These are phyloP conservation scores for Blastobotrys buckinghamii DNA, from an alignment of 1,139 yeast species.

Conservation along the genomic window DNA sequence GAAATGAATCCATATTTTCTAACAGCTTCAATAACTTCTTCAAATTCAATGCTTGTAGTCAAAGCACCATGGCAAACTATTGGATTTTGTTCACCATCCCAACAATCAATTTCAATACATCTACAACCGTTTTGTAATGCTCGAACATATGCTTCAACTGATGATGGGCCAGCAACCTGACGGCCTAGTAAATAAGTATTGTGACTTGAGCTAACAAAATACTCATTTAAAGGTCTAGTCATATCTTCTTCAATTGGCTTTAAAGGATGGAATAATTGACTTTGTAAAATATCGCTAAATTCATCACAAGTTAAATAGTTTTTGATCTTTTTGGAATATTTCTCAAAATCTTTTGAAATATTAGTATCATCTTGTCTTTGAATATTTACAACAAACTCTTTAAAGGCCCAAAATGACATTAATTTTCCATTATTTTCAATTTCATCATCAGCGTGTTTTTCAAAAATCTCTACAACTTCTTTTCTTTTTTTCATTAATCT, in stretches of 20 bases:
- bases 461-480: slow-evolving; percentile 44
- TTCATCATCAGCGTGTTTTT: slow-evolving; percentile 17
- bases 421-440: slow-evolving; percentile 6
- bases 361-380: slow-evolving; percentile 46
- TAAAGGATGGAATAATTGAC: slow-evolving; percentile 40
- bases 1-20: slow-evolving; percentile 80
- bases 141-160: slow-evolving; percentile 85
- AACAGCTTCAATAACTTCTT: slow-evolving; percentile 64
- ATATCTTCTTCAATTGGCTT: slow-evolving; percentile 40
- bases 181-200: slow-evolving; percentile 87
- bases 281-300: slow-evolving; percentile 47
- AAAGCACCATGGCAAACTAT: slow-evolving; percentile 89
- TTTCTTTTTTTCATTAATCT: slow-evolving; percentile 45
- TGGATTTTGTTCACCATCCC: slow-evolving; percentile 88
- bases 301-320: slow-evolving; percentile 41
- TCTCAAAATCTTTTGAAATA: slow-evolving; percentile 39
- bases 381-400: slow-evolving; percentile 40
- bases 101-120: slow-evolving; percentile 87
- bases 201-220: slow-evolving; percentile 88
- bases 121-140: slow-evolving; percentile 89
- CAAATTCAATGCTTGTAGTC: slow-evolving; percentile 64
- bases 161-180: slow-evolving; percentile 87
- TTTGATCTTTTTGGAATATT: slow-evolving; percentile 33
- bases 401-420: slow-evolving; percentile 39
- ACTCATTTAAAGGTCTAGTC: slow-evolving; percentile 71